A percentile compares a stretch with the other conserved stretches of the same genome.
Conservation (phyloP, 2,329 filamentous ascomycete species). For the Ceratocystis destructans region DNA sequence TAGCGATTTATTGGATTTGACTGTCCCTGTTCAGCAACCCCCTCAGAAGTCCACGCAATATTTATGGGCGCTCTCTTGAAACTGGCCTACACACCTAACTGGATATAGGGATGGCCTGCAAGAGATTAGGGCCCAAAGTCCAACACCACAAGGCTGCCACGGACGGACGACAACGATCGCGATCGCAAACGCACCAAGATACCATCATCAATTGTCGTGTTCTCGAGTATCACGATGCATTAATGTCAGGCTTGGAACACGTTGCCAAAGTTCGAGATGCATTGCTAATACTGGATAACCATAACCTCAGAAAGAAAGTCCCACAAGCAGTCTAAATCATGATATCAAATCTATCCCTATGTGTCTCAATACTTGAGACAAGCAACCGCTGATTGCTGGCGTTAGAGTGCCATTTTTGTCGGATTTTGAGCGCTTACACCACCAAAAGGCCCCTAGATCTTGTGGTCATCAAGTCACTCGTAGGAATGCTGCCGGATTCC, state of each 20-base stretch:
- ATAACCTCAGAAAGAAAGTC: background rate
- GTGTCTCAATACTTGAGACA: constrained; percentile 8
- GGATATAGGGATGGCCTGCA: background rate
- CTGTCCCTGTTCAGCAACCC: background rate
- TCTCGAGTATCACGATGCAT: background rate
- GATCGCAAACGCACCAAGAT: background rate
- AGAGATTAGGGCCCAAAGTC: background rate
- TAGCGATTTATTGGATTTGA: constrained; percentile 6
- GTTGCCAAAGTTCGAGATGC: background rate
- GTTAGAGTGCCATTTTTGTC: background rate
- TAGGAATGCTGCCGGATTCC: constrained; percentile 12
- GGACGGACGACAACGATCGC: background rate
- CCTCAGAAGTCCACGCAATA: background rate
- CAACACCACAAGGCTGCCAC: background rate
- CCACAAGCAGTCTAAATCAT: background rate
- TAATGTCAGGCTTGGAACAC: background rate
- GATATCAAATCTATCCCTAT: background rate
- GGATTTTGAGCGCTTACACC: background rate
- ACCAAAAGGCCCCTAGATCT: background rate
- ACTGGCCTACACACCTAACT: background rate
- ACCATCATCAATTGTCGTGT: background rate
- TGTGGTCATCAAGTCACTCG: background rate
- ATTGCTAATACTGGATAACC: background rate
- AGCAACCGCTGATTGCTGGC: background rate
- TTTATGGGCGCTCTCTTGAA: background rate